phyloP scores from a whole-genome alignment of 495 filamentous ascomycete species.

The Daldinia decipiens region DNA sequence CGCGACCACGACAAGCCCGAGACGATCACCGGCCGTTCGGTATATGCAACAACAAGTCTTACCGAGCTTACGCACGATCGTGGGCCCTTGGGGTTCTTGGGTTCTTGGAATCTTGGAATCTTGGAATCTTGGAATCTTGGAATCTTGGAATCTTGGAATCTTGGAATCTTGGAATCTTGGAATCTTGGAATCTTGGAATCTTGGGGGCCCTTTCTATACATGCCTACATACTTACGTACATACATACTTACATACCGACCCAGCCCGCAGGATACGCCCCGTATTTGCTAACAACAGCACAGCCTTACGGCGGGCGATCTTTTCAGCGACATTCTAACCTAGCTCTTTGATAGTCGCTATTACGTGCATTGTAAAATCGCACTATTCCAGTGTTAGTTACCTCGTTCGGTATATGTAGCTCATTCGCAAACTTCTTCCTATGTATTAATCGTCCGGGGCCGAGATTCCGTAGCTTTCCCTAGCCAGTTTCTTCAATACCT shows the following conservation, averaged over 20 bases:
- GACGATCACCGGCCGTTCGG: conserved; percentile 29
- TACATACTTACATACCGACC: not conserved
- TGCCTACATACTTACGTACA: not conserved
- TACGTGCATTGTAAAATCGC: conserved; percentile 5
- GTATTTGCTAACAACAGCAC: conserved; percentile 5
- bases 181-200: too few species aligned
- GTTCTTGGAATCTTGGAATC: not conserved
- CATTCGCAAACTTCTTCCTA: conserved; percentile 19
- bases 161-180: not conserved
- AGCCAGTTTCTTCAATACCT: not conserved
- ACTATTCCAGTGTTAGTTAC: not conserved
- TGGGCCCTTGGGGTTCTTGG: conserved; percentile 3
- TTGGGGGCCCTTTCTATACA: not conserved
- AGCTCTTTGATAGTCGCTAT: not conserved
- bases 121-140: not conserved
- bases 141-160: not conserved
- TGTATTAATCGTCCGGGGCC: conserved; percentile 16
- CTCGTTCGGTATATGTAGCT: too few species aligned
- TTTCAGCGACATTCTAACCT: not conserved
- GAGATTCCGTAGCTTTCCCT: conserved; percentile 21
- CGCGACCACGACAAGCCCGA: conserved; percentile 18
- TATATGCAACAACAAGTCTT: conserved; percentile 8
- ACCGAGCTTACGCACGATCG: conserved; percentile 11
- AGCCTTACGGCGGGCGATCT: conserved; percentile 23
- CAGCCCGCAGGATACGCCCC: not conserved